Base-by-base conservation (phyloP, 1,284 basidiomycete genomes). In the Phlebopus sp. region DNA sequence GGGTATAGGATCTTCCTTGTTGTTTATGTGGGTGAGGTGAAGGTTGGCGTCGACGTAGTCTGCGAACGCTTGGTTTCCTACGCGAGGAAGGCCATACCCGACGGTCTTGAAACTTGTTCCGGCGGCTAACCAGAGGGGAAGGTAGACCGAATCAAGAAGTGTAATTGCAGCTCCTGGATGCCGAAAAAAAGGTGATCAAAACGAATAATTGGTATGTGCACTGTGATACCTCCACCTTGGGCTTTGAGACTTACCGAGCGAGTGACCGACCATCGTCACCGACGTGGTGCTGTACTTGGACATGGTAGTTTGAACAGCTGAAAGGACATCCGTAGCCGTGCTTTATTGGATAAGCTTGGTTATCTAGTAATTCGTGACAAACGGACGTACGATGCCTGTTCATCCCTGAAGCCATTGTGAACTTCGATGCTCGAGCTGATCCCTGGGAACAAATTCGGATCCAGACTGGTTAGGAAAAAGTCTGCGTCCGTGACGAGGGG, bases 61-160 rank as follows among this genome's bases (percentile, higher is more conserved):
- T 0, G 81, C 81, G 49, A 81, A 83, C 0, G 66, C 76, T 54
- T 77, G 72, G 57, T 86, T 85, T 8, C 83, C 84, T 31, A 84
- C 82, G 34, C 84, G 73, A 15, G 84, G 84, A 62, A 82, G 69
- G 18, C 78, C 80, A 51, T 78, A 82, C 0, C 67, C 64, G 34
- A 80, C 61, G 7, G 59, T 59, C 25, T 56, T 55, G 54, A 74
- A 59, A 2, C 54, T 47, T 5, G 62, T 69, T 23, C 53, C 55
- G 0, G 59, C 34, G 3, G 73, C 68, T 4, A 76, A 60, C 21
- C 68, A 58, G 8, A 68, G 48, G 1, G 59, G 61, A 14, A 76
- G 64, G 53, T 65, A 75, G 15, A 73, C 59, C 0, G 68, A 60
- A 37, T 76, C 72, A 4, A 85, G 64, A 1, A 80, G 65, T 2